phyloP scores from a whole-genome alignment of 2,329 filamentous ascomycete genomes.

The Pyricularia sp. region DNA sequence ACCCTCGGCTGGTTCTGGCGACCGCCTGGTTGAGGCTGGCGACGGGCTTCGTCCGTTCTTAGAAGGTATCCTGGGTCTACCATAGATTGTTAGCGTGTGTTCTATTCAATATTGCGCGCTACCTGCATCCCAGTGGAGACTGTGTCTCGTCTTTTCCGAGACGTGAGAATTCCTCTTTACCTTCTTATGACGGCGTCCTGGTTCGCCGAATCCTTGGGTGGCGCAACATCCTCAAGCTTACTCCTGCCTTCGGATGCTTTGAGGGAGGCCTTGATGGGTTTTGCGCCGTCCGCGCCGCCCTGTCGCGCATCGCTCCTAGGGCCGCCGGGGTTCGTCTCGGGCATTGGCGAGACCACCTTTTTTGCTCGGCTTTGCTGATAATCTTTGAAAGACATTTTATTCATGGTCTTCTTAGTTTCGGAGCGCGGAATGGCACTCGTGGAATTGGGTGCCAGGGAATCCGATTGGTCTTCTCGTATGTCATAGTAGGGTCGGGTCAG shows the following conservation, averaged over 20 bases:
- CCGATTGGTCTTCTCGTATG: slow-evolving; percentile 39
- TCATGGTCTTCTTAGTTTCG: slow-evolving; percentile 25
- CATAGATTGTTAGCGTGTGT: not conserved
- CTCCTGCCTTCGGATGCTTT: slow-evolving; percentile 8
- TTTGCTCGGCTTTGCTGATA: slow-evolving; percentile 38
- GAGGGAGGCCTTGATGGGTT: slow-evolving; percentile 10
- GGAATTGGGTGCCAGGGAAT: not conserved
- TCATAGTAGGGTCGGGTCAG: slow-evolving; percentile 48
- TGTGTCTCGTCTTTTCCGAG: not conserved
- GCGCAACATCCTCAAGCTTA: slow-evolving; percentile 4
- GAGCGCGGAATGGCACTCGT: slow-evolving; percentile 13
- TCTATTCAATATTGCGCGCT: not conserved
- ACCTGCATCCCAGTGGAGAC: not conserved
- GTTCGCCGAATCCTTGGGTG: not conserved
- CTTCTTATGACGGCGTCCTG: not conserved
- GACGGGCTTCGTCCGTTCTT: slow-evolving; percentile 5
- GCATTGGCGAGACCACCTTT: slow-evolving; percentile 28
- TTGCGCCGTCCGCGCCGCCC: slow-evolving; percentile 12
- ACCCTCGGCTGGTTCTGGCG: not conserved
- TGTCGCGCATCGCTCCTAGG: slow-evolving; percentile 4
- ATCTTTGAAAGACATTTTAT: slow-evolving; percentile 46
- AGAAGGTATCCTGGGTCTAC: not conserved
- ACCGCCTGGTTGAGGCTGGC: not conserved
- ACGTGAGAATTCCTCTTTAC: not conserved
- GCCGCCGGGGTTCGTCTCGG: slow-evolving; percentile 18